phyloP scores from a whole-genome alignment of 257 asterid genomes.

The Solanum neorickii region DNA sequence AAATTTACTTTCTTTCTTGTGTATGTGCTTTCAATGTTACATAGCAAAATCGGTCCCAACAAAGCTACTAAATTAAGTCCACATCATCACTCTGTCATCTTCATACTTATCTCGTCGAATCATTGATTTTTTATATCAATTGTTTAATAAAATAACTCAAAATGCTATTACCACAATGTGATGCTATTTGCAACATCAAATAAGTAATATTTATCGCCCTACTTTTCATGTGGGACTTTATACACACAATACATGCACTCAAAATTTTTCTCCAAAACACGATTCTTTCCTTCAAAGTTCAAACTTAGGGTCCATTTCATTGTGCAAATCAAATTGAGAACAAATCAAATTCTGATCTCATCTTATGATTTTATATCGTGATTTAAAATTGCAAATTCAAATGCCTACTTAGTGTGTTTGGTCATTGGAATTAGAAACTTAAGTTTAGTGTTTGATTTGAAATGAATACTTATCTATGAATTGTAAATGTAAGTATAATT shows the following conservation, averaged over 20 bases:
- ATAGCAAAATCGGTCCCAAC: not conserved
- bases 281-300: not conserved
- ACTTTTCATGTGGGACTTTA: not conserved
- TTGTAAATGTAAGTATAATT: too few species aligned
- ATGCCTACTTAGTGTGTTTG: not conserved
- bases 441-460: not conserved
- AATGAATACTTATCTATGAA: too few species aligned
- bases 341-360: not conserved
- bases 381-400: not conserved
- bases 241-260: not conserved
- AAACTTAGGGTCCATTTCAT: not conserved
- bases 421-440: not conserved
- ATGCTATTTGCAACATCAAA: not conserved
- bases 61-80: not conserved
- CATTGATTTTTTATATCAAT: not conserved
- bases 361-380: too few species aligned
- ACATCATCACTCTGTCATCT: not conserved
- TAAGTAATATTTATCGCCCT: not conserved
- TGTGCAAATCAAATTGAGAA: too few species aligned
- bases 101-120: not conserved
- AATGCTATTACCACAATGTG: not conserved
- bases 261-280: not conserved
- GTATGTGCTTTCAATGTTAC: not conserved
- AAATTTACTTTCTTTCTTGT: not conserved
- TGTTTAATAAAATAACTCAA: not conserved